Conservation (phyloP, 208 protist species). For the Crithidia expoeki region DNA sequence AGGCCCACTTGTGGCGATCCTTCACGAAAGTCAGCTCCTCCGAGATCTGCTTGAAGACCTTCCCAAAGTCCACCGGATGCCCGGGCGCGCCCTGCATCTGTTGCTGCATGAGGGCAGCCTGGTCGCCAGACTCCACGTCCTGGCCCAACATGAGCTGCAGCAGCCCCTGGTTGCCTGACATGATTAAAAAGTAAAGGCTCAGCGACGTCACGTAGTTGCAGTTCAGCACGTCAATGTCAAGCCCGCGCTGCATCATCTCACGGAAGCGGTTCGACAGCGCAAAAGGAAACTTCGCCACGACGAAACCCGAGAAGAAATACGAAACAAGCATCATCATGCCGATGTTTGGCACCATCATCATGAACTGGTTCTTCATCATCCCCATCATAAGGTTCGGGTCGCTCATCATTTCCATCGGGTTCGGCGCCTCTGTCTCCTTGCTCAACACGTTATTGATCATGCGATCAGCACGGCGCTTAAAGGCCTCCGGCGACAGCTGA, state of each 20-base stretch:
- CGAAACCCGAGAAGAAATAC: conserved; percentile 97
- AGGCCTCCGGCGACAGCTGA: conserved; percentile 62
- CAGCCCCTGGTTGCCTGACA: conserved; percentile 94
- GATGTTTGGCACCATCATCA: conserved; percentile 94
- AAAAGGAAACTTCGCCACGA: conserved; percentile 97
- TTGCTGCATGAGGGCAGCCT: conserved; percentile 49
- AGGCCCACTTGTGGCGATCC: conserved; percentile 73
- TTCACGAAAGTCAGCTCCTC: conserved; percentile 77
- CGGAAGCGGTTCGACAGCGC: conserved; percentile 92
- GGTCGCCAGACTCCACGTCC: conserved; percentile 51
- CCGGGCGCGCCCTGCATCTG: conserved; percentile 59
- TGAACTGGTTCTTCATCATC: conserved; percentile 96
- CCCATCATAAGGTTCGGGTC: conserved; percentile 93
- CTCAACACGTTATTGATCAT: conserved; percentile 58
- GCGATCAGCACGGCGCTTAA: conserved; percentile 63
- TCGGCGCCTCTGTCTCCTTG: conserved; percentile 68
- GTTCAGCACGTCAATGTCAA: conserved; percentile 94
- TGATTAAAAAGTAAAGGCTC: conserved; percentile 96
- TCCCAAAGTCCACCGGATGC: conserved; percentile 75
- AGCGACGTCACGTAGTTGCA: conserved; percentile 96
- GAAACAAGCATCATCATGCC: conserved; percentile 96
- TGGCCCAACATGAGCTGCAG: conserved; percentile 92
- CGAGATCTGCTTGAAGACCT: conserved; percentile 80
- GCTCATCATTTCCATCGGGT: conserved; percentile 93
- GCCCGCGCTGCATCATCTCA: conserved; percentile 95